These are phyloP conservation scores for Ziziphus jujuba DNA, from an alignment of 306 rosid genomes.

Conservation along the genomic window DNA sequence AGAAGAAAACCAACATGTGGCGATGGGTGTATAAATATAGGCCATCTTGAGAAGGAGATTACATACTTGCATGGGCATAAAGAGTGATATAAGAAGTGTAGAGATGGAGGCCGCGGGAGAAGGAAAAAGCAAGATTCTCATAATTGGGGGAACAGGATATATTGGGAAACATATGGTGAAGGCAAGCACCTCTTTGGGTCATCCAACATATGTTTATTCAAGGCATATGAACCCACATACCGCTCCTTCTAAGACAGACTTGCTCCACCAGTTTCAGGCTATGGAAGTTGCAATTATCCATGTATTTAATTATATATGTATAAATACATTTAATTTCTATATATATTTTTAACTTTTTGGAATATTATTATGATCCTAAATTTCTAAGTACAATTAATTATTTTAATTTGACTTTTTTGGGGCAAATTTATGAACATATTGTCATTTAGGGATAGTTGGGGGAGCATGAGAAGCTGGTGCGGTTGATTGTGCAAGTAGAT, in stretches of 20 bases:
- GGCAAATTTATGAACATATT: not conserved
- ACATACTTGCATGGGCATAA: no score
- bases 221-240: constrained; percentile 18
- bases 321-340: not conserved
- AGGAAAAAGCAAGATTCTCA: constrained; percentile 26
- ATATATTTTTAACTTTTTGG: no score
- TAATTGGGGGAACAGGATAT: constrained; percentile 54
- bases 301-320: not conserved
- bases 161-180: constrained; percentile 40
- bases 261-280: constrained; percentile 26
- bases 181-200: constrained; percentile 38
- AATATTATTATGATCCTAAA: not conserved
- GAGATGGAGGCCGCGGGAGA: constrained; percentile 18
- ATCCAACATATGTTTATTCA: constrained; percentile 42
- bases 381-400: not conserved
- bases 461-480: constrained; percentile 31
- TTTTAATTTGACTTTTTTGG: no score
- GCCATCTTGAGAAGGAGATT: no score
- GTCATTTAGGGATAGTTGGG: constrained; percentile 28
- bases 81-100: no score
- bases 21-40: no score
- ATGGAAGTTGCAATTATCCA: constrained; percentile 33
- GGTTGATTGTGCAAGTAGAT: constrained; percentile 27
- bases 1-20: no score
- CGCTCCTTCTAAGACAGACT: constrained; percentile 18